Evolutionary conservation across 202 grass and related monocot genomes (phyloP), one percentile per base, ranked within the genome.

Genomic region (Zoysia matrella): DNA sequence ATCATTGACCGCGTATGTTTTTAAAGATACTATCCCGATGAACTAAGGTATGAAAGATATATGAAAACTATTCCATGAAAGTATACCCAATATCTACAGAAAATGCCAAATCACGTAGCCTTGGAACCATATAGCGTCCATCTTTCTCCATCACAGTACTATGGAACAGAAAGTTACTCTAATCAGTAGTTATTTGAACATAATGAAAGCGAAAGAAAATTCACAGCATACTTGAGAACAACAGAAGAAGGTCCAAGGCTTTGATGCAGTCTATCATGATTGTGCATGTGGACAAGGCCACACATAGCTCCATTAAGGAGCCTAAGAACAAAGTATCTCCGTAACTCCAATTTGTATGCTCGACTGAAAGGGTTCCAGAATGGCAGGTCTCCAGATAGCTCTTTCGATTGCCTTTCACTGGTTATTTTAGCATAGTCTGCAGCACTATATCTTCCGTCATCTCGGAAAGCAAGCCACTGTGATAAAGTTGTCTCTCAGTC

Each of bases 171-270:
- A 78, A 81, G 68, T 74, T 68, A 49, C 67, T 73, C 3, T 65
- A 52, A 78, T 71, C 36, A 82, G 2, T 40, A 36, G 44, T 67
- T 60, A 80, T 8, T 54, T 36, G 7, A 86, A 67, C 57, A 54
- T 79, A 72, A 78, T 60, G 58, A 42, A 78, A 80, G 65, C 62
- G 83, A 65, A 72, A 52, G 52, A 58, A 60, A 62, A 77, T 15
- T 75, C 5, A 65, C 49, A 18, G 13, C 71, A 74, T 94, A 97
- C 92, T 94, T 97, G 67, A 97, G 81, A 81, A 91, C 44, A 82
- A 97, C 69, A 68, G 95, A 97, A 91, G 95, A 88, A 74, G 95
- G 92, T 48, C 92, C 95, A 79, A 94, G 82, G 84, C 95, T 98
- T 86, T 98, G 92, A 87, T 98, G 95, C 55, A 98, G 76, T 90